phyloP scores from a whole-genome alignment of 2,329 filamentous ascomycete genomes.

The Allantophomopsis lycopodina region DNA sequence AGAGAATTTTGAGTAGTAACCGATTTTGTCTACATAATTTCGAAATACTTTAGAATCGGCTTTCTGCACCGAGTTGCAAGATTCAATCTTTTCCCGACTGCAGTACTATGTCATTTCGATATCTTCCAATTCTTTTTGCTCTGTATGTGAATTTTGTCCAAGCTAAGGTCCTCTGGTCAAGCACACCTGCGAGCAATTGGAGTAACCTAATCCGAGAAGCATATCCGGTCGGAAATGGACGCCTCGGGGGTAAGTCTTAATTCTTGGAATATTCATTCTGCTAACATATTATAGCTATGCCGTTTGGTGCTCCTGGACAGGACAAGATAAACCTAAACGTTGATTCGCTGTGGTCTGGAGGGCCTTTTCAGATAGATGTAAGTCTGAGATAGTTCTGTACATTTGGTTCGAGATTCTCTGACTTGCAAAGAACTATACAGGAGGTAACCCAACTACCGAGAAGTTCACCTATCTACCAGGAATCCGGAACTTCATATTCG shows the following conservation, averaged over 20 bases:
- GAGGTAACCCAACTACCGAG: conserved; percentile 27
- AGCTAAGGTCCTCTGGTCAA: conserved; percentile 1
- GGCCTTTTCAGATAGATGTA: conserved; percentile 29
- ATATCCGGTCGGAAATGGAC: conserved; percentile 34
- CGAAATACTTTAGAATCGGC: no score
- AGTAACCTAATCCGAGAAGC: conserved; percentile 19
- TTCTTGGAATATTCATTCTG: neutral
- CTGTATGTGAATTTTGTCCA: no score
- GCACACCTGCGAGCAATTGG: conserved; percentile 3
- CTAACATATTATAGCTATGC: conserved; percentile 19
- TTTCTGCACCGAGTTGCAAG: no score
- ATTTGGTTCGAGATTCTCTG: neutral
- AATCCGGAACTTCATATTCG: conserved; percentile 31
- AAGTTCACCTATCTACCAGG: conserved; percentile 22
- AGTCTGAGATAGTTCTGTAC: conserved; percentile 1
- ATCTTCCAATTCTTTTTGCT: no score
- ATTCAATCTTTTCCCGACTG: no score
- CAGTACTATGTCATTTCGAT: no score
- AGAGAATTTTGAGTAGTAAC: no score
- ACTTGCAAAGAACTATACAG: conserved; percentile 24
- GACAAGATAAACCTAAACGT: conserved; percentile 31
- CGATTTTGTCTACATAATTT: no score
- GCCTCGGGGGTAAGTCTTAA: conserved; percentile 22
- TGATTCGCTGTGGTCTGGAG: conserved; percentile 34
- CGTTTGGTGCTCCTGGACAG: conserved; percentile 25